Conservation (phyloP, 495 filamentous ascomycete species). For the Trichoderma virens region DNA sequence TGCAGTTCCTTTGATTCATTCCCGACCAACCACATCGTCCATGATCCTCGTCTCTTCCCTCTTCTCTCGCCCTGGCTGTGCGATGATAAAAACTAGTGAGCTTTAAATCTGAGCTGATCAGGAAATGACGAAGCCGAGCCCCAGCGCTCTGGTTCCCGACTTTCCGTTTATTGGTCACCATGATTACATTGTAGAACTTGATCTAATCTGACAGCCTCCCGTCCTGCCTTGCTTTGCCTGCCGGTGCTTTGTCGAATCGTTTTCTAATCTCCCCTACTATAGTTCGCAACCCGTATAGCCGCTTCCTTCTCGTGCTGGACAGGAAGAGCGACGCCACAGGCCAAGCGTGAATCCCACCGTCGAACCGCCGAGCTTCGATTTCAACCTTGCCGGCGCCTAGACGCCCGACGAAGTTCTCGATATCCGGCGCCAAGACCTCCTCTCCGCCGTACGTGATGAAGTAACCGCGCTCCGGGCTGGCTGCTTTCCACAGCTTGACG, state of each 20-base stretch:
- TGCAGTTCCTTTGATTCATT: neutral
- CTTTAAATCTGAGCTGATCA: slow-evolving; percentile 1
- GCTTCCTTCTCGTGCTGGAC: slow-evolving; percentile 42
- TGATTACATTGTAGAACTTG: slow-evolving; percentile 27
- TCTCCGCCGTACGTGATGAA: slow-evolving; percentile 60
- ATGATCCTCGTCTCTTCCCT: neutral
- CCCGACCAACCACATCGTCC: neutral
- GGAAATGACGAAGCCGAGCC: slow-evolving; percentile 36
- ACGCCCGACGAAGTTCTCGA: slow-evolving; percentile 41
- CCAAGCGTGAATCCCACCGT: slow-evolving; percentile 68
- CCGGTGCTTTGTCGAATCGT: slow-evolving; percentile 15
- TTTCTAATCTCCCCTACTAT: slow-evolving; percentile 45
- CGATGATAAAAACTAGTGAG: slow-evolving; percentile 12
- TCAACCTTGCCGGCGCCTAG: slow-evolving; percentile 39
- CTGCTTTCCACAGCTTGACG: slow-evolving; percentile 51
- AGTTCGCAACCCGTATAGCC: slow-evolving; percentile 48
- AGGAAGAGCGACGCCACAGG: slow-evolving; percentile 66
- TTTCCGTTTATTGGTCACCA: neutral
- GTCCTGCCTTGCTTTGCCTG: neutral
- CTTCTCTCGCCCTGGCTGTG: neutral
- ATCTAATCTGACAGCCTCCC: slow-evolving; percentile 44
- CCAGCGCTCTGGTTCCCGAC: slow-evolving; percentile 32
- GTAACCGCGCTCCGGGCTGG: slow-evolving; percentile 51
- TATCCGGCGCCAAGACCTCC: slow-evolving; percentile 62
- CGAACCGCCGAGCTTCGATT: slow-evolving; percentile 43